phyloP scores from a whole-genome alignment of 2,329 filamentous ascomycete genomes.

The Falciphora oryzae region DNA sequence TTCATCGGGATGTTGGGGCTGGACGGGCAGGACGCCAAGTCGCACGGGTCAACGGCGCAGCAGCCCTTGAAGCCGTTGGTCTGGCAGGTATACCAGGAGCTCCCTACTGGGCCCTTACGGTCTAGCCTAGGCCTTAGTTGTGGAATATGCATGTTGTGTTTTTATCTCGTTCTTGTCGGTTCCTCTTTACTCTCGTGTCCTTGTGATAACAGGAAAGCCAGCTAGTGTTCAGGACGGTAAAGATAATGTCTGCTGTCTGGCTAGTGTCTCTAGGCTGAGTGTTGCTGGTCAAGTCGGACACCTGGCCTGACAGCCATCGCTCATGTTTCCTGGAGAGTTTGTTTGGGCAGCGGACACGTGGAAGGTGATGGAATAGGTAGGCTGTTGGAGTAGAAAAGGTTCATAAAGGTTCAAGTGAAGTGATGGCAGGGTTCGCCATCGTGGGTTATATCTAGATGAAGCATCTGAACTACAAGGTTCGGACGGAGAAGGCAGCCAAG shows the following conservation, averaged over 20 bases:
- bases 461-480: not conserved
- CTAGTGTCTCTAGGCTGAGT: not conserved
- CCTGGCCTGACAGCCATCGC: not conserved
- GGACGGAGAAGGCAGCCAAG: not conserved
- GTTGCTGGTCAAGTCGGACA: not conserved
- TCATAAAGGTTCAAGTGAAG: not conserved
- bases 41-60: slow-evolving; percentile 39
- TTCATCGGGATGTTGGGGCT: not conserved
- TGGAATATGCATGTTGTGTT: slow-evolving; percentile 10
- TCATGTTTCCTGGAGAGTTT: not conserved
- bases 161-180: not conserved
- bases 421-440: not conserved
- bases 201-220: not conserved
- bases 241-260: not conserved
- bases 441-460: not conserved
- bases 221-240: too few relatives aligned
- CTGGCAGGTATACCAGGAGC: slow-evolving; percentile 32
- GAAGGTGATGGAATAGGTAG: not conserved
- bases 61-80: slow-evolving; percentile 36
- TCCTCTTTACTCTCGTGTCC: not conserved
- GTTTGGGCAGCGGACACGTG: not conserved
- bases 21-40: slow-evolving; percentile 24
- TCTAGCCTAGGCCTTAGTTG: not conserved
- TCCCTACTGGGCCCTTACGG: slow-evolving; percentile 23
- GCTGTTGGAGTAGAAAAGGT: slow-evolving; percentile 2